These are phyloP conservation scores for Collybia sp. DNA, from an alignment of 768 basidiomycete species.

Conservation along the genomic window DNA sequence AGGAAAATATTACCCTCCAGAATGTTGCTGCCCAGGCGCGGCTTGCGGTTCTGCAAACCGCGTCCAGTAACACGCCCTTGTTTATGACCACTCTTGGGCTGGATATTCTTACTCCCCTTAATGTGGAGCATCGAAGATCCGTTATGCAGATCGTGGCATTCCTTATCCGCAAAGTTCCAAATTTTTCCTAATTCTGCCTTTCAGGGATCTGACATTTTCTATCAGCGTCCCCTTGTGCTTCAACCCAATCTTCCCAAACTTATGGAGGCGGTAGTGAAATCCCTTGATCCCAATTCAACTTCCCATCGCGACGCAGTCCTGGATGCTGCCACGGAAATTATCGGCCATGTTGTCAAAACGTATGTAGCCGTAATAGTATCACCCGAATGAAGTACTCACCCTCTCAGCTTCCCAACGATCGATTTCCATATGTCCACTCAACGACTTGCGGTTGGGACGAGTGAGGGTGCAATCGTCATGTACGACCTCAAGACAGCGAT, in stretches of 20 bases:
- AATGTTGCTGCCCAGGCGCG: constrained; percentile 78
- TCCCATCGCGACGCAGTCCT: constrained; percentile 77
- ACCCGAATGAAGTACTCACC: background rate
- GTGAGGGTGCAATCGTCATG: constrained; percentile 92
- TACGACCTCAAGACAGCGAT: constrained; percentile 97
- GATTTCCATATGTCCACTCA: constrained; percentile 89
- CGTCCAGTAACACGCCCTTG: constrained; percentile 73
- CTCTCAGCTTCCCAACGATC: constrained; percentile 78
- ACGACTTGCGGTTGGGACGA: constrained; percentile 88
- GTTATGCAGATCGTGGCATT: constrained; percentile 94
- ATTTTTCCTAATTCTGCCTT: background rate
- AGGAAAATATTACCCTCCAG: constrained; percentile 64
- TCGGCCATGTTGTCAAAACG: constrained; percentile 94
- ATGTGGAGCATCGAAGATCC: constrained; percentile 74
- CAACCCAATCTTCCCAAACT: constrained; percentile 80
- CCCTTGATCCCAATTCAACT: constrained; percentile 85
- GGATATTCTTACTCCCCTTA: constrained; percentile 79
- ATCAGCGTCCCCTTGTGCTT: constrained; percentile 77
- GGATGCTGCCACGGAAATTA: constrained; percentile 89
- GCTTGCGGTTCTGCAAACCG: constrained; percentile 79
- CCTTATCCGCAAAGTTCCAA: constrained; percentile 78
- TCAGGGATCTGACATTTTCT: background rate
- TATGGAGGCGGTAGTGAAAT: constrained; percentile 95
- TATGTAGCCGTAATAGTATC: constrained; percentile 28
- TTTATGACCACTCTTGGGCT: constrained; percentile 94